Evolutionary conservation across 169 alveolate genomes (phyloP), one percentile per base, ranked within the genome.

Genomic region (Plasmodium gaboni): DNA sequence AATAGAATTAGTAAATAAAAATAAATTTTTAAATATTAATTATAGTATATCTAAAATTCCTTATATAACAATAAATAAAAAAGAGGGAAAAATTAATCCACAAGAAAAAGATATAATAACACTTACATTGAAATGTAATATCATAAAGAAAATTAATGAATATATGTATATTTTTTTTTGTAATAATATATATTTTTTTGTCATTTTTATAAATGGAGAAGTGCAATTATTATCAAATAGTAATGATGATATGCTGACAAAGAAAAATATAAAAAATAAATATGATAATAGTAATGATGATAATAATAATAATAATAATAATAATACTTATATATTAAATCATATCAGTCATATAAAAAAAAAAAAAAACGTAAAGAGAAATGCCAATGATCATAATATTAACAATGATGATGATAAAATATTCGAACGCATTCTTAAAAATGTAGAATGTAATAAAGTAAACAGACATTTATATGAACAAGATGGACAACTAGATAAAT

Each of bases 151-250:
- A 10, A 55, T 80, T 9, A 59, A 67, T 46, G 90, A 80, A 7
- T 80, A 80, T 55, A 51, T 80, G 32, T 80, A 80, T 15, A 4
- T 80, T 15, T 80, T 67, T 55, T 80, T 80, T 80, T 80, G 90
- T 32, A 68, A 80, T 42, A 68, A 68, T 53, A 51, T 80, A 53
- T 80, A 67, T 68, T 80, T 80, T 51, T 53, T 80, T 15, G 90
- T 68, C 38, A 17, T 80, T 4, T 61, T 80, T 22, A 22, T 80
- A 13, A 67, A 57, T 55, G 90, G 65, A 26, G 44, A 80, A 15
- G 50, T 80, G 0, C 51, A n/a, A 10, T 13, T 15, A 2, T 8
- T 6, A 9, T 15, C 53, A 1, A n/a, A 44, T 6, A 12, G 46
- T 28, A 19, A 63, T 7, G 74, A 26, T 15, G 10, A 63, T 8